Percentiles rank a stretch among this genome's conserved stretches.
These are phyloP conservation scores for Protostelium mycophagum DNA, from an alignment of 78 protist species.

Conservation along the genomic window DNA sequence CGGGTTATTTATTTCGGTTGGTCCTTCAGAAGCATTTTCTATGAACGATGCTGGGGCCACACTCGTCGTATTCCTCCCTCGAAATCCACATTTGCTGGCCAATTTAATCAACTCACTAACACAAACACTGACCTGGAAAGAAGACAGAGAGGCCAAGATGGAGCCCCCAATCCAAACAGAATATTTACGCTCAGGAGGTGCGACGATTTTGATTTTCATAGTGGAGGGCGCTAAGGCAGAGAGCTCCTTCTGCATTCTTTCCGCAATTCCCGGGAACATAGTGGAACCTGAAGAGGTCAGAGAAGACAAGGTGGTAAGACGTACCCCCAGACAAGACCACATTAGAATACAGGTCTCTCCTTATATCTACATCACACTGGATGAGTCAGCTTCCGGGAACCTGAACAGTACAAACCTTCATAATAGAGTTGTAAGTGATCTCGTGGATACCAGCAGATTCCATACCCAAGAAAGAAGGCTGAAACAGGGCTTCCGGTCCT, in stretches of 20 bases:
- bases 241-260: conserved; percentile 65
- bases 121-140: no score
- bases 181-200: conserved; percentile 91
- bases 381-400: conserved; percentile 78
- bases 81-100: conserved; percentile 25
- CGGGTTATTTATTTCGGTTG: no score
- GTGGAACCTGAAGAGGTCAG: conserved; percentile 72
- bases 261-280: no score
- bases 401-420: no score
- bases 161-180: no score
- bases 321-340: conserved; percentile 89
- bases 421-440: conserved; percentile 68
- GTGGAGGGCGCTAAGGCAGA: conserved; percentile 80
- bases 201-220: conserved; percentile 86
- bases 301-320: no score
- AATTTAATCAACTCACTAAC: no score
- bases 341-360: conserved; percentile 78
- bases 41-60: conserved; percentile 50
- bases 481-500: conserved; percentile 85
- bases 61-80: conserved; percentile 53
- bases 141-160: conserved; percentile 69
- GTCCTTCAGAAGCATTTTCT: no score
- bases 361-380: conserved; percentile 83
- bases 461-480: conserved; percentile 80
- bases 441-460: conserved; percentile 86